Evolutionary conservation across 192 early-diverging fungal species (phyloP).

Genomic region (Coemansia asiatica): DNA sequence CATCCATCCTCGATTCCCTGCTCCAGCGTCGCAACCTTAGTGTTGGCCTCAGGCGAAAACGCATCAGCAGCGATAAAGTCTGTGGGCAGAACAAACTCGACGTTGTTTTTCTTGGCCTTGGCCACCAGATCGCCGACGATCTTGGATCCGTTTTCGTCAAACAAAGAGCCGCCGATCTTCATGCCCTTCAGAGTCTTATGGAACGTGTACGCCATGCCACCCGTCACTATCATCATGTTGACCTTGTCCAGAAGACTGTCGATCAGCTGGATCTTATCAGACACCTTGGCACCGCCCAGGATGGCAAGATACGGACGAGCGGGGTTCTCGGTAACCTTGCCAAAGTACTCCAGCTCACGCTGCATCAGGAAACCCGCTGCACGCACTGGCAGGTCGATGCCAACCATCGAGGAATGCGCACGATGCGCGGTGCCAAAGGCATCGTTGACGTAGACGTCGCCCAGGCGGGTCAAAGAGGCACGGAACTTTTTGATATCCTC

Average conservation of each 20-base stretch:
- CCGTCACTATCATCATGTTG: conserved; percentile 76
- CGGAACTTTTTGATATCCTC: conserved; percentile 85
- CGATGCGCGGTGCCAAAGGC: conserved; percentile 99
- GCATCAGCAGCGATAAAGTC: conserved; percentile 90
- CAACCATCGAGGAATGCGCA: conserved; percentile 97
- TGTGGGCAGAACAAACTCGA: conserved; percentile 84
- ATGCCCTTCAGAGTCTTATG: conserved; percentile 85
- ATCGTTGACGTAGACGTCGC: conserved; percentile 97
- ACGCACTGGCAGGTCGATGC: conserved; percentile 82
- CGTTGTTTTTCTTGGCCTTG: conserved; percentile 87
- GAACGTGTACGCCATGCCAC: conserved; percentile 99
- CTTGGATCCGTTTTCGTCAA: conserved; percentile 82
- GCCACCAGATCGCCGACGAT: conserved; percentile 80
- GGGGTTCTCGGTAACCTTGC: conserved; percentile 91
- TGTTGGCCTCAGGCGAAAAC: conserved; percentile 82
- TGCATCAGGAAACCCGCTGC: conserved; percentile 98
- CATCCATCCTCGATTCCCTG: conserved; percentile 87
- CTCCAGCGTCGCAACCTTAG: conserved; percentile 80
- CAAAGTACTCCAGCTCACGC: conserved; percentile 99
- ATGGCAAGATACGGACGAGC: conserved; percentile 94
- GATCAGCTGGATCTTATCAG: conserved; percentile 98
- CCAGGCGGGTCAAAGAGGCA: conserved; percentile 86
- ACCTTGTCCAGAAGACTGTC: conserved; percentile 98
- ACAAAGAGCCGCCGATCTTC: conserved; percentile 91
- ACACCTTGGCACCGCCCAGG: conserved; percentile 96